Evolutionary conservation across 2,329 filamentous ascomycete genomes (phyloP), one percentile per base, ranked within the genome.

Genomic region (Sclerotiophoma versabilis): DNA sequence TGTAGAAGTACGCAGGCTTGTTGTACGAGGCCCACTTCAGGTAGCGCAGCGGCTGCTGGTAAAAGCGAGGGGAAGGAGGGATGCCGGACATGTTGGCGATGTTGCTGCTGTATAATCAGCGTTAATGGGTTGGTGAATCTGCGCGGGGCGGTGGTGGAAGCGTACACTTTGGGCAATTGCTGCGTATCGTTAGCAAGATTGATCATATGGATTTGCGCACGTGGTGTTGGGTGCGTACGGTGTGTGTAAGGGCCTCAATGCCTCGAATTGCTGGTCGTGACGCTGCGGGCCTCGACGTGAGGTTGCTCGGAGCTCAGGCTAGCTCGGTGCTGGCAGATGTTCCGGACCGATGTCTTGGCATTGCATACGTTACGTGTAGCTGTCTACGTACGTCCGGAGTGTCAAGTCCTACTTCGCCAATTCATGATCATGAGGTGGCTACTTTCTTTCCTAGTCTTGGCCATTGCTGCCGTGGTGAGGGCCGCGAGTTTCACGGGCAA

Each of bases 1-100:
- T 92, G 84, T 87, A 98, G 83, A 97, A 96, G 80, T 92, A 89
- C 55, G 92, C 92, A 45, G 95, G 95, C 76, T 90, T 90, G 77
- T 95, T 89, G 79, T 92, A 88, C 44, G 90, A 84, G 47, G 92
- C 87, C 92, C 93, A 98, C 78, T 88, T 88, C 70, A 90, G 79
- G 86, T 96, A 98, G 69, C 87, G 87, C 75, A 96, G 71, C 62
- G 95, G 95, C 55, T 85, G 83, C 64, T 86, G 84, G 87, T 89
- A 97, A 89, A 99, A 97, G 70, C 83, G 82, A 42, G 71, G 71
- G n/a, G 60, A 52, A 38, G 66, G 34, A 49, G 84, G 82, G 17
- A 56, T 22, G 42, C 55, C 60, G 60, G 85, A 83, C 88, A 92
- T 92, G 15, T 37, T 39, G 36, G 36, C 29, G 33, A n/a, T 47